Conservation (phyloP, 2,329 filamentous ascomycete species). For the Mycocentrospora acerina region DNA sequence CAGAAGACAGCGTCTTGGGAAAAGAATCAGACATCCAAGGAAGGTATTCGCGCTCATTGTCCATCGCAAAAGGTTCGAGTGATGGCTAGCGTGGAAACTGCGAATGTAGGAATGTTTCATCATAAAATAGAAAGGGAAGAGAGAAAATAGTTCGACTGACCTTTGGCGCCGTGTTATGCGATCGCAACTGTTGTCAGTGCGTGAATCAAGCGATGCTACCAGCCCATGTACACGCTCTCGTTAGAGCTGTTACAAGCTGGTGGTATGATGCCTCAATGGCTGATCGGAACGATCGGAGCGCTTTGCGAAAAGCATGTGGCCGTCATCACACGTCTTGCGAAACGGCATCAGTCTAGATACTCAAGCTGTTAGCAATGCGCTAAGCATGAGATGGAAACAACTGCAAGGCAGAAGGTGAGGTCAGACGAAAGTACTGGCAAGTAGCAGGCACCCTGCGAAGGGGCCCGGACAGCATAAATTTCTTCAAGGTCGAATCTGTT, state of each 20-base stretch:
- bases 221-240: not conserved
- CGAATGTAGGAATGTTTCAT: conserved; percentile 81
- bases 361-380: conserved; percentile 13
- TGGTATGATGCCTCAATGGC: not conserved
- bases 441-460: conserved; percentile 72
- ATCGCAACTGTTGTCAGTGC: conserved; percentile 1
- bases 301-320: not conserved
- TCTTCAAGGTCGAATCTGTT: conserved; percentile 88
- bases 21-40: conserved; percentile 72
- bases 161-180: conserved; percentile 5
- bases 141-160: conserved; percentile 34
- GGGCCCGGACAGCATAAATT: conserved; percentile 65
- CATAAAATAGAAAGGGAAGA: conserved; percentile 49
- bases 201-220: not conserved
- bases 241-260: not conserved
- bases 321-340: not conserved
- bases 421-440: conserved; percentile 91
- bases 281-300: not conserved
- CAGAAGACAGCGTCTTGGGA: conserved; percentile 5
- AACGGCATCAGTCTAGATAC: not conserved
- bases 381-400: conserved; percentile 1
- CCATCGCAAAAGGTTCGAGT: conserved; percentile 61
- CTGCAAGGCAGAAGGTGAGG: conserved; percentile 20
- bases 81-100: conserved; percentile 84
- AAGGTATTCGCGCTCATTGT: conserved; percentile 68